phyloP scores from a whole-genome alignment of 805 yeast species.

The Cyberlindnera euphorbiiphila region DNA sequence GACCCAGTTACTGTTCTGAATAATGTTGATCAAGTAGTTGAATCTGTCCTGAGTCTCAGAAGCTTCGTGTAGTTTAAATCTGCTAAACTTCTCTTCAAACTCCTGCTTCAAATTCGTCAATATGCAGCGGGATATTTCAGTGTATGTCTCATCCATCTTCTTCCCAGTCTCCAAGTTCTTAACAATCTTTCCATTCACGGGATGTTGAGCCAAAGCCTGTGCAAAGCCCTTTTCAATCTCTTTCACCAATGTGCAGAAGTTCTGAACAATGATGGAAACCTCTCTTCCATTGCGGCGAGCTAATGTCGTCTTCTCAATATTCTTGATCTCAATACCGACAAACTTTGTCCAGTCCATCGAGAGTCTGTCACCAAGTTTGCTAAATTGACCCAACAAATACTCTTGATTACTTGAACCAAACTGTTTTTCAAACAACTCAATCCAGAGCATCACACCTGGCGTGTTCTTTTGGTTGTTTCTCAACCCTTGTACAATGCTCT shows the following conservation, averaged over 20 bases:
- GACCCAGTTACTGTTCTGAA: constrained; percentile 53
- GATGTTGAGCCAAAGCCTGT: constrained; percentile 11
- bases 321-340: constrained; percentile 48
- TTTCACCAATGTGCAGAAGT: constrained; percentile 43
- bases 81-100: constrained; percentile 17
- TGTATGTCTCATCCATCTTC: constrained; percentile 29
- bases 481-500: constrained; percentile 32
- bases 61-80: constrained; percentile 18
- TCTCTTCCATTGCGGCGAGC: constrained; percentile 36
- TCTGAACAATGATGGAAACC: constrained; percentile 42
- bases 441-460: constrained; percentile 39
- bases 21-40: constrained; percentile 42
- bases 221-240: constrained; percentile 32
- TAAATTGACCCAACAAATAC: constrained; percentile 47
- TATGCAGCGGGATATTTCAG: constrained; percentile 28
- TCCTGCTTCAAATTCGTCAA: constrained; percentile 29
- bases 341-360: constrained; percentile 55
- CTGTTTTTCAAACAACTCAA: constrained; percentile 37
- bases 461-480: constrained; percentile 37
- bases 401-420: constrained; percentile 59
- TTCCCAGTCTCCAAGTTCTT: constrained; percentile 22
- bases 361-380: constrained; percentile 49
- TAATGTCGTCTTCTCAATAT: constrained; percentile 36
- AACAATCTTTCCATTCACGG: constrained; percentile 7
- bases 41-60: constrained; percentile 31